A percentile compares a stretch with the other conserved stretches of the same genome.
These are phyloP conservation scores for Suillus occidentalis DNA, from an alignment of 768 basidiomycete species.

Conservation along the genomic window DNA sequence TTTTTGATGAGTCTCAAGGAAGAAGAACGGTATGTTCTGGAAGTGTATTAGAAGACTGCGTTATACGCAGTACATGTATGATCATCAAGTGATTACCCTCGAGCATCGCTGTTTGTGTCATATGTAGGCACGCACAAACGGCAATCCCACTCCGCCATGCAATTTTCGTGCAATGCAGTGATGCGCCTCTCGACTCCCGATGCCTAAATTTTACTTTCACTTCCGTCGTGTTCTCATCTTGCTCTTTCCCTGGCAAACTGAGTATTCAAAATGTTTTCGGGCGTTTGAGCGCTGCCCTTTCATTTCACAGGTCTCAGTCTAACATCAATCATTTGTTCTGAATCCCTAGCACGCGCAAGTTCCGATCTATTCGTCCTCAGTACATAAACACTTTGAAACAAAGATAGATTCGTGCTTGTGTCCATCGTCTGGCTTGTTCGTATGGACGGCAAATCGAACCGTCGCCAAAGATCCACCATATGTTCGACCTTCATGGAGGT, in stretches of 20 bases:
- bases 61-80: neutral
- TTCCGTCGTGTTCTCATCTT: neutral
- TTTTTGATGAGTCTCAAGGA: constrained; percentile 91
- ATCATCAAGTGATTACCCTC: neutral
- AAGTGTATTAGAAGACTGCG: constrained; percentile 43
- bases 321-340: neutral
- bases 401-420: no score
- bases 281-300: neutral
- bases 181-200: neutral
- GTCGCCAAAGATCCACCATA: no score
- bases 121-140: neutral
- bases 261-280: neutral
- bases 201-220: neutral
- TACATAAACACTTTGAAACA: neutral
- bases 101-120: neutral
- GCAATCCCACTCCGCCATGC: neutral
- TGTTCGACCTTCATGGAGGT: no score
- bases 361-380: no score
- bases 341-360: neutral
- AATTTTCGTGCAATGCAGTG: neutral
- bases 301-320: neutral
- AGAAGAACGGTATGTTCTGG: constrained; percentile 95
- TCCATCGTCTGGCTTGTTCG: no score
- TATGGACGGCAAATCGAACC: no score
- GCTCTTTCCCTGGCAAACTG: neutral